Conservation (phyloP, 2,329 filamentous ascomycete genomes). For the Sporothrix curviconia region DNA sequence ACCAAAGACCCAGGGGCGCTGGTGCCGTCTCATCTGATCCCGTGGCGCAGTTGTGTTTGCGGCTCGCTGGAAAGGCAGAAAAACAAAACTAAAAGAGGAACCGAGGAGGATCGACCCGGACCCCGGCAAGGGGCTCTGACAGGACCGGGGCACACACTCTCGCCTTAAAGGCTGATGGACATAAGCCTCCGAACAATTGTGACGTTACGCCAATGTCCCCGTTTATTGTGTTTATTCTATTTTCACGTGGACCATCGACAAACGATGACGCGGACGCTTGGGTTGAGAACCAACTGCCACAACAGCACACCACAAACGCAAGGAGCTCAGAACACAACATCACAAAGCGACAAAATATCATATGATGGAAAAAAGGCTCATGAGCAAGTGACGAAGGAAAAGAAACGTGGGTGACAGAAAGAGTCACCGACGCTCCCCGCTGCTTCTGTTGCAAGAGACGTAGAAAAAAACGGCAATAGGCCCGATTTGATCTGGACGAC, state of each 20-base stretch:
- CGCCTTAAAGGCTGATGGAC: background rate
- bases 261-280: background rate
- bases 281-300: background rate
- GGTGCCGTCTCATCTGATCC: background rate
- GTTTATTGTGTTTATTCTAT: background rate
- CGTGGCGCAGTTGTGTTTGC: background rate
- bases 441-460: background rate
- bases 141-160: background rate
- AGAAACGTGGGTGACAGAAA: background rate
- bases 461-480: background rate
- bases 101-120: background rate
- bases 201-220: slow-evolving; percentile 2
- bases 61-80: background rate
- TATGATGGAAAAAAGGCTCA: too few species aligned
- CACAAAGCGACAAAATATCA: background rate
- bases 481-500: background rate
- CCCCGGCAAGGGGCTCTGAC: background rate
- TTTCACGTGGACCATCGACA: background rate
- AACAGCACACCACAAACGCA: background rate
- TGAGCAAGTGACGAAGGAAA: background rate
- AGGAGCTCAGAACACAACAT: background rate
- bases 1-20: too few species aligned
- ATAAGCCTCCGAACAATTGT: background rate
- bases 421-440: background rate
- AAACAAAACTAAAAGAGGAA: background rate